phyloP scores from a whole-genome alignment of 176 grass and related monocot genomes.

The Coix lacrymajobi region DNA sequence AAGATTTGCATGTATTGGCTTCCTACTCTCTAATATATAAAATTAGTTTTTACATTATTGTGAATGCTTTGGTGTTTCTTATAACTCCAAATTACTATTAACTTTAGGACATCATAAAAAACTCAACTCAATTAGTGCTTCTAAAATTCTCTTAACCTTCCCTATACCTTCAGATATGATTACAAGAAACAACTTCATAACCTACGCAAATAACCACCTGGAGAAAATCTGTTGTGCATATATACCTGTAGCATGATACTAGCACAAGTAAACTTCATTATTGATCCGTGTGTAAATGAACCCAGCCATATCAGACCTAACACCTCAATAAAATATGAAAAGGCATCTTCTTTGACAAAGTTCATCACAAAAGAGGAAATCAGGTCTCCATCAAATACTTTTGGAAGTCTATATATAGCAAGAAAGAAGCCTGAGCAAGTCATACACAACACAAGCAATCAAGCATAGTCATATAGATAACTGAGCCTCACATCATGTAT shows the following conservation, averaged over 20 bases:
- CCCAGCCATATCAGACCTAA: conserved; percentile 44
- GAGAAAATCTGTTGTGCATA: background rate
- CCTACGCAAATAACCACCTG: background rate
- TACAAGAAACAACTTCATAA: background rate
- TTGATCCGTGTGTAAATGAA: conserved; percentile 3
- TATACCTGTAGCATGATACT: background rate
- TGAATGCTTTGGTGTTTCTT: background rate
- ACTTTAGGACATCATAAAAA: background rate
- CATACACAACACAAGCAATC: conserved; percentile 7
- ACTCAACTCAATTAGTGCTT: background rate
- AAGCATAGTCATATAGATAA: background rate
- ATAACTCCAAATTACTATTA: background rate
- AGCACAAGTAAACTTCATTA: conserved; percentile 14
- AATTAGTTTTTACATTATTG: background rate
- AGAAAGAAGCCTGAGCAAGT: conserved; percentile 13
- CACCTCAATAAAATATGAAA: conserved; percentile 20
- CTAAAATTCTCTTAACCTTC: background rate
- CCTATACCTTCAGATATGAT: background rate
- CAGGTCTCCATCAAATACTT: conserved; percentile 18
- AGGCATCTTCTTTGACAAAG: conserved; percentile 25
- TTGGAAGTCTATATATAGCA: conserved; percentile 36
- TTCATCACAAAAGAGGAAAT: conserved; percentile 24
- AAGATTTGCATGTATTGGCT: background rate
- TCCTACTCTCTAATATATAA: background rate
- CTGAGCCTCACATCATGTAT: background rate